A percentile compares a stretch with the other conserved stretches of the same genome.
phyloP scores from a whole-genome alignment of 148 eudicot genomes.

The Dysphania ambrosioides region DNA sequence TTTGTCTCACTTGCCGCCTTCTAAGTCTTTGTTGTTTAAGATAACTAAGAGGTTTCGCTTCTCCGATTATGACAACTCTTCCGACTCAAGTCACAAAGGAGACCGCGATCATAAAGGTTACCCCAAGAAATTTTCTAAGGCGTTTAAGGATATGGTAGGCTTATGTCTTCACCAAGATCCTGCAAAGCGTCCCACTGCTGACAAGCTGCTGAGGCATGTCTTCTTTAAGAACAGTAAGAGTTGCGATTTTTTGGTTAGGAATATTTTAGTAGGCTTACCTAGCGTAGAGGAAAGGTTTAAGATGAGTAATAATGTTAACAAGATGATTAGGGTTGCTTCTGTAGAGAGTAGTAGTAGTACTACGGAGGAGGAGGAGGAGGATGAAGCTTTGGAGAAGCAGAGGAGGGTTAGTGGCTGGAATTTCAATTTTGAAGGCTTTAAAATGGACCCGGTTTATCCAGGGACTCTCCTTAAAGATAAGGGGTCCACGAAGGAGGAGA shows the following conservation, averaged over 20 bases:
- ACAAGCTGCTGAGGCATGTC: slow-evolving; percentile 64
- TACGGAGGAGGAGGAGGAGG: slow-evolving; percentile 25
- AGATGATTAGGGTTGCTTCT: slow-evolving; percentile 33
- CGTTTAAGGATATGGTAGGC: slow-evolving; percentile 73
- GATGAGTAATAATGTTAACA: slow-evolving; percentile 16
- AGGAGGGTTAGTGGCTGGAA: slow-evolving; percentile 90
- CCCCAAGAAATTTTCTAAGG: slow-evolving; percentile 47
- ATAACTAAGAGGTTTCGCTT: slow-evolving; percentile 57
- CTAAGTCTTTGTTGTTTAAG: slow-evolving; percentile 61
- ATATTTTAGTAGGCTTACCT: slow-evolving; percentile 54
- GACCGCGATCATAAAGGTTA: too few relatives aligned
- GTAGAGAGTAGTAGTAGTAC: slow-evolving; percentile 23
- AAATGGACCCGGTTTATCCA: slow-evolving; percentile 63
- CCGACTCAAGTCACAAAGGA: too few relatives aligned
- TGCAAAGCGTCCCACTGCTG: slow-evolving; percentile 62
- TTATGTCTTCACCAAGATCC: slow-evolving; percentile 77
- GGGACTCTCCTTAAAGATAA: too few relatives aligned
- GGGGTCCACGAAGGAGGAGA: not conserved
- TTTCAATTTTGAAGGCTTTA: slow-evolving; percentile 62
- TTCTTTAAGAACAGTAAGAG: slow-evolving; percentile 58
- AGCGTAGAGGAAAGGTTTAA: slow-evolving; percentile 62
- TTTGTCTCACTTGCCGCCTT: slow-evolving; percentile 61
- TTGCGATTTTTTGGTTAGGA: slow-evolving; percentile 55
- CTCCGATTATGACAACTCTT: slow-evolving; percentile 45
- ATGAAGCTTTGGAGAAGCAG: slow-evolving; percentile 34